phyloP scores from a whole-genome alignment of 2,329 filamentous ascomycete species.

The Monilinia fructicola region DNA sequence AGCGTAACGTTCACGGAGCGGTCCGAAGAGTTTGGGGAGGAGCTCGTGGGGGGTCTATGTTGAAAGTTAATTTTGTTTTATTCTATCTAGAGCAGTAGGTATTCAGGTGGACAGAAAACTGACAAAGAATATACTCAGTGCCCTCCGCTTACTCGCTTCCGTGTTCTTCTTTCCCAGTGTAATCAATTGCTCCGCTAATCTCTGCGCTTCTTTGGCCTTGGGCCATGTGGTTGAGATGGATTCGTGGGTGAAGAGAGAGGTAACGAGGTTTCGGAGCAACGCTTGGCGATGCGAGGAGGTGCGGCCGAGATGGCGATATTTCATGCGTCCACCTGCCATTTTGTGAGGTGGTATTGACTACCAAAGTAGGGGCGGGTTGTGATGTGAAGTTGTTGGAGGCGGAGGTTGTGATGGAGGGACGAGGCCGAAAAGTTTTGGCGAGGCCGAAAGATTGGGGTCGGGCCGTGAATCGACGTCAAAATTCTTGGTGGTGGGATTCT shows the following conservation, averaged over 20 bases:
- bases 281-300: slow-evolving; percentile 85
- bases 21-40: slow-evolving; percentile 84
- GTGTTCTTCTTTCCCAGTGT: slow-evolving; percentile 93
- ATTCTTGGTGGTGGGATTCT: slow-evolving; percentile 19
- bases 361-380: not conserved
- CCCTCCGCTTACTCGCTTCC: slow-evolving; percentile 71
- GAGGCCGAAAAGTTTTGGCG: slow-evolving; percentile 31
- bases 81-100: not conserved
- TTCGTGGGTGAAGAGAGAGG: slow-evolving; percentile 90
- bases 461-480: slow-evolving; percentile 9
- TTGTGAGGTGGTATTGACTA: slow-evolving; percentile 27
- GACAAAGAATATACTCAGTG: slow-evolving; percentile 85
- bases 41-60: slow-evolving; percentile 64
- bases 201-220: slow-evolving; percentile 96
- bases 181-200: slow-evolving; percentile 89
- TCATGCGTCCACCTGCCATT: slow-evolving; percentile 85
- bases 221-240: slow-evolving; percentile 92
- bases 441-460: slow-evolving; percentile 21
- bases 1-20: slow-evolving; percentile 76
- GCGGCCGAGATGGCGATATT: slow-evolving; percentile 86
- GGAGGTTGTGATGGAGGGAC: not conserved
- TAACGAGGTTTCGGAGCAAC: slow-evolving; percentile 92
- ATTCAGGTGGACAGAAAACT: slow-evolving; percentile 40
- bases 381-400: not conserved
- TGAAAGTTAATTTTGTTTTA: not conserved